Evolutionary conservation across 2,329 filamentous ascomycete species (phyloP).

Genomic region (Aspergillus aculeatus): DNA sequence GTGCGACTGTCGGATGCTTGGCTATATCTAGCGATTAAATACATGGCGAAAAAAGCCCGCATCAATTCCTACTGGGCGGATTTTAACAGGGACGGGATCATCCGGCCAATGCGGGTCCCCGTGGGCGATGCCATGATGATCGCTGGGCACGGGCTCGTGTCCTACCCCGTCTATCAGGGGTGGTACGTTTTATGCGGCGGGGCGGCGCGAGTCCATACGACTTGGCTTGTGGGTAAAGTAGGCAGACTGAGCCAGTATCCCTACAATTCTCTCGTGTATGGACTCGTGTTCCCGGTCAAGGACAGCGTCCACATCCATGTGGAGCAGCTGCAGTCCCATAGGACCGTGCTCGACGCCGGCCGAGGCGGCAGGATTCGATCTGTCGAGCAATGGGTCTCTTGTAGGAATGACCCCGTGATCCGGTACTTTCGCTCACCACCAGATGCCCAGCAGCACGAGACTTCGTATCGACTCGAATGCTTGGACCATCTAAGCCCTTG

Average conservation of each 20-base stretch:
- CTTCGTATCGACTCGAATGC: not conserved
- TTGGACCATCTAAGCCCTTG: not conserved
- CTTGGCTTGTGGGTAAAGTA: not conserved
- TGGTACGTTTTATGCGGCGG: not conserved
- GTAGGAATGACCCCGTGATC: not conserved
- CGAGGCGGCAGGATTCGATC: too few species aligned
- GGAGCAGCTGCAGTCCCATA: too few species aligned
- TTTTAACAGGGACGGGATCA: not conserved
- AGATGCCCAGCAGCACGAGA: not conserved
- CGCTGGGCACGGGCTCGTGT: not conserved
- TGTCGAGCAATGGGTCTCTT: not conserved
- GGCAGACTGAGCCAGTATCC: too few species aligned
- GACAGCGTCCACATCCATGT: too few species aligned
- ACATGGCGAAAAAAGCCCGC: not conserved
- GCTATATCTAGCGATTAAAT: not conserved
- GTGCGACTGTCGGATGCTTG: not conserved
- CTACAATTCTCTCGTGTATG: too few species aligned
- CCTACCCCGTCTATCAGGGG: not conserved
- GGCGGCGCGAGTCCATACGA: not conserved
- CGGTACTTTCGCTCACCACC: not conserved
- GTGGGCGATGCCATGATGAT: not conserved
- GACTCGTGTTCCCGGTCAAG: too few species aligned
- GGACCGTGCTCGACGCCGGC: too few species aligned
- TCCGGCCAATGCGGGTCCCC: not conserved
- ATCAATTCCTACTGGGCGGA: not conserved